phyloP scores from a whole-genome alignment of 208 protist species.

The Trypanosoma lewisi region DNA sequence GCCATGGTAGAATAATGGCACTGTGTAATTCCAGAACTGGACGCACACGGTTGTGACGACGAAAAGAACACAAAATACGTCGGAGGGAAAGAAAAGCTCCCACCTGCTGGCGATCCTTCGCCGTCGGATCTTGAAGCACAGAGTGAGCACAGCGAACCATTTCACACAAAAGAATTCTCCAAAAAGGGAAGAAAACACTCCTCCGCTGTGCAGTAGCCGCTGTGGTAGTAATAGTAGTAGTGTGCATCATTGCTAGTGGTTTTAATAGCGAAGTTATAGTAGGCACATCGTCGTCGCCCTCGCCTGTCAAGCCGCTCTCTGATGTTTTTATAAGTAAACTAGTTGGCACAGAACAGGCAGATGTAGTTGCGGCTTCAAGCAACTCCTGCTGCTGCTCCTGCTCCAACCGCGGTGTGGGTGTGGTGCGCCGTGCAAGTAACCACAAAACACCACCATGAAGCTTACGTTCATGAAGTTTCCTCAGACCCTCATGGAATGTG shows the following conservation, averaged over 20 bases:
- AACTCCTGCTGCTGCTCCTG: slow-evolving; percentile 5
- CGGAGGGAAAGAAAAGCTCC: slow-evolving; percentile 58
- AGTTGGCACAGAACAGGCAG: slow-evolving; percentile 9
- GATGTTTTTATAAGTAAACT: background rate
- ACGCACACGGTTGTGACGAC: slow-evolving; percentile 44
- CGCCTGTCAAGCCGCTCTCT: background rate
- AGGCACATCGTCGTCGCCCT: background rate
- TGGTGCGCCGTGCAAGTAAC: slow-evolving; percentile 3
- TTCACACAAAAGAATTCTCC: slow-evolving; percentile 21
- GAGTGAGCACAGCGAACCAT: slow-evolving; percentile 17
- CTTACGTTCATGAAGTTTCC: background rate
- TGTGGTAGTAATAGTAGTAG: too few relatives aligned
- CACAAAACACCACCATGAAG: slow-evolving; percentile 21
- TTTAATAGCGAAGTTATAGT: slow-evolving; percentile 1
- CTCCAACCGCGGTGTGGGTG: background rate
- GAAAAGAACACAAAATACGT: slow-evolving; percentile 57
- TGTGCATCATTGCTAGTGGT: too few relatives aligned
- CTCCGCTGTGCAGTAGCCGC: too few relatives aligned
- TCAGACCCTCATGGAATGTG: slow-evolving; percentile 7
- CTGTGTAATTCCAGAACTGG: slow-evolving; percentile 53
- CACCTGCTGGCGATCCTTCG: slow-evolving; percentile 17
- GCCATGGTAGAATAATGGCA: slow-evolving; percentile 7
- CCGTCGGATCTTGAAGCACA: slow-evolving; percentile 3
- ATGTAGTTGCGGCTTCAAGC: slow-evolving; percentile 14
- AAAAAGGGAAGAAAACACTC: slow-evolving; percentile 24